Conservation (phyloP, 208 protist species). For the Wallacemonas collosoma region DNA sequence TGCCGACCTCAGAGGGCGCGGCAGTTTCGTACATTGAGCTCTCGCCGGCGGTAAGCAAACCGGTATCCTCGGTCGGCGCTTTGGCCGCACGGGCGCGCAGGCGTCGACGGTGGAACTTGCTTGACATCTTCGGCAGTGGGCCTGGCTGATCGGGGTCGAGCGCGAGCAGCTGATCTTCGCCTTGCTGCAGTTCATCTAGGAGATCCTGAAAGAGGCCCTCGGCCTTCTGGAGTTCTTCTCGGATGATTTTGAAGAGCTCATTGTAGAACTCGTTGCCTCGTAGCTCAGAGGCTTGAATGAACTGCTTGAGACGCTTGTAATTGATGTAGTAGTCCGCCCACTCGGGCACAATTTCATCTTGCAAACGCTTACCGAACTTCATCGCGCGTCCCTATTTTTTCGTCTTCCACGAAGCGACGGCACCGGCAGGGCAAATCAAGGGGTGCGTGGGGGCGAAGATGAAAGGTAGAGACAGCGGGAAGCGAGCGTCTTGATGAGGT, state of each 20-base stretch:
- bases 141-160: constrained; percentile 57
- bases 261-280: constrained; percentile 69
- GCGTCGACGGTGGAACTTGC: constrained; percentile 64
- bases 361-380: constrained; percentile 92
- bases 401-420: background rate
- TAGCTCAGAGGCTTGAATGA: constrained; percentile 76
- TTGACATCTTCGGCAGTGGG: constrained; percentile 25
- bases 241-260: constrained; percentile 74
- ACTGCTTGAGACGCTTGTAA: constrained; percentile 88
- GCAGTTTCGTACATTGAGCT: constrained; percentile 44
- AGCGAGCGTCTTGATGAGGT: no score
- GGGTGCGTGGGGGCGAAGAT: background rate
- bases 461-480: no score
- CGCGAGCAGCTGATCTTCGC: constrained; percentile 66
- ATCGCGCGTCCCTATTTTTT: constrained; percentile 25
- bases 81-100: constrained; percentile 19
- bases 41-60: constrained; percentile 22
- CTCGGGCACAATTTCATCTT: constrained; percentile 81
- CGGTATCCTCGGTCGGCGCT: constrained; percentile 39
- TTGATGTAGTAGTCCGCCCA: constrained; percentile 88
- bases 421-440: background rate
- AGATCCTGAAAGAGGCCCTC: constrained; percentile 77
- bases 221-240: constrained; percentile 72
- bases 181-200: constrained; percentile 71
- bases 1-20: constrained; percentile 7